Percentiles rank a stretch among this genome's conserved stretches.
phyloP scores from a whole-genome alignment of 371 early-diverging fungal genomes.

The Mucor mucedo region DNA sequence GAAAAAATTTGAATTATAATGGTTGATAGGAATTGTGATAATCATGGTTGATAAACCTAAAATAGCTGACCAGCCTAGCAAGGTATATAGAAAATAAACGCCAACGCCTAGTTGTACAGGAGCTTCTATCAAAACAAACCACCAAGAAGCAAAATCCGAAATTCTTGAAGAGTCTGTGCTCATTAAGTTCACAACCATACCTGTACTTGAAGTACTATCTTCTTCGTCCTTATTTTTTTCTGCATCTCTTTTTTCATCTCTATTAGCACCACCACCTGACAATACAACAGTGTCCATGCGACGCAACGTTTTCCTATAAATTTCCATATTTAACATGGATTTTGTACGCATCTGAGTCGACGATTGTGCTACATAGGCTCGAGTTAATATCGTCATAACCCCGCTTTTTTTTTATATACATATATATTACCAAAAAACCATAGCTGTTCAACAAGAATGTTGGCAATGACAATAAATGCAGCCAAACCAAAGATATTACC shows the following conservation, averaged over 20 bases:
- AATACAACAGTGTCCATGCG: conserved; percentile 35
- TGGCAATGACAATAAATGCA: conserved; percentile 37
- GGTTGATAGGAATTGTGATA: conserved; percentile 51
- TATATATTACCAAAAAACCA: conserved; percentile 48
- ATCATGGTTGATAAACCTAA: conserved; percentile 55
- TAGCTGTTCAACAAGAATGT: conserved; percentile 45
- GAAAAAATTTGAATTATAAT: conserved; percentile 44
- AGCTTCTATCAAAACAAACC: conserved; percentile 49
- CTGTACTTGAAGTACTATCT: conserved; percentile 47
- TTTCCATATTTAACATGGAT: conserved; percentile 56
- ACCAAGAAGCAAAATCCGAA: conserved; percentile 57
- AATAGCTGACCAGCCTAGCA: conserved; percentile 47
- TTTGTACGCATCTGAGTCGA: conserved; percentile 52
- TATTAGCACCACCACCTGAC: conserved; percentile 13
- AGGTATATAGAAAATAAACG: conserved; percentile 19
- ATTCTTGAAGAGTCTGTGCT: conserved; percentile 84
- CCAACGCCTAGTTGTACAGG: too few relatives aligned
- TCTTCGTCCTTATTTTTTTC: conserved; percentile 17
- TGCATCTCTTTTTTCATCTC: conserved; percentile 9
- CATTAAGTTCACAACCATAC: conserved; percentile 86
- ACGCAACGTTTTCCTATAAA: conserved; percentile 60
- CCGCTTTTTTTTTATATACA: not conserved
- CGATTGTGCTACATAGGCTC: conserved; percentile 25
- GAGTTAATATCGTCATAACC: not conserved
- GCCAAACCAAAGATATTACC: conserved; percentile 42